Evolutionary conservation across 1,139 yeast species (phyloP).

Genomic region (Candida pseudoviswanathii): DNA sequence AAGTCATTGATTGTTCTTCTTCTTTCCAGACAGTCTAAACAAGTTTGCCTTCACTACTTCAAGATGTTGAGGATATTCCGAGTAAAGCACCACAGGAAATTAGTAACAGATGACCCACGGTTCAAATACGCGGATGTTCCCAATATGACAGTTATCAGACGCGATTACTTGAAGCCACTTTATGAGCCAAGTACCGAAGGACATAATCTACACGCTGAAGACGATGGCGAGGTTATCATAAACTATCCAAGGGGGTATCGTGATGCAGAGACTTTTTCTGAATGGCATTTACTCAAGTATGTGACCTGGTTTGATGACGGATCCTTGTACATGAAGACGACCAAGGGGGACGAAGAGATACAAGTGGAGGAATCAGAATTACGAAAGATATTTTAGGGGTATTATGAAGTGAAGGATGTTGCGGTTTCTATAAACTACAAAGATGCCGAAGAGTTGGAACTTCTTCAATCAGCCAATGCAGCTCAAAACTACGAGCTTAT

Average conservation of each 20-base stretch:
- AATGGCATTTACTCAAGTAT: background rate
- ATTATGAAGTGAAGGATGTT: background rate
- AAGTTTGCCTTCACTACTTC: background rate
- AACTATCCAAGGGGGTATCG: background rate
- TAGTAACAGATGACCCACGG: background rate
- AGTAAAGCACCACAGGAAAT: background rate
- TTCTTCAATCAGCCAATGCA: background rate
- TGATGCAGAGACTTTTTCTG: too few relatives aligned
- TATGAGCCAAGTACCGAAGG: background rate
- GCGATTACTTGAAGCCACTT: background rate
- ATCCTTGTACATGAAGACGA: background rate
- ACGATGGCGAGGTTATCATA: too few relatives aligned
- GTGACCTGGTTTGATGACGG: background rate
- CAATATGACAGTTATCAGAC: background rate
- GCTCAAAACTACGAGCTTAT: background rate
- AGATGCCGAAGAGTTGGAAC: slow-evolving; percentile 2
- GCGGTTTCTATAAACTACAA: background rate
- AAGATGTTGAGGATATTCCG: slow-evolving; percentile 2
- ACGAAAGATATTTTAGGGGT: background rate
- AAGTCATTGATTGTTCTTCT: too few relatives aligned
- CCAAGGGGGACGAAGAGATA: background rate
- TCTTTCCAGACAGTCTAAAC: too few relatives aligned
- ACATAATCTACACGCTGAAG: too few relatives aligned
- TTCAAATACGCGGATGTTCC: background rate
- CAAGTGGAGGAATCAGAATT: background rate